A percentile compares a stretch with the other conserved stretches of the same genome.
Evolutionary conservation across 1,284 basidiomycete species (phyloP).

Genomic region (Austroboletus niveus): DNA sequence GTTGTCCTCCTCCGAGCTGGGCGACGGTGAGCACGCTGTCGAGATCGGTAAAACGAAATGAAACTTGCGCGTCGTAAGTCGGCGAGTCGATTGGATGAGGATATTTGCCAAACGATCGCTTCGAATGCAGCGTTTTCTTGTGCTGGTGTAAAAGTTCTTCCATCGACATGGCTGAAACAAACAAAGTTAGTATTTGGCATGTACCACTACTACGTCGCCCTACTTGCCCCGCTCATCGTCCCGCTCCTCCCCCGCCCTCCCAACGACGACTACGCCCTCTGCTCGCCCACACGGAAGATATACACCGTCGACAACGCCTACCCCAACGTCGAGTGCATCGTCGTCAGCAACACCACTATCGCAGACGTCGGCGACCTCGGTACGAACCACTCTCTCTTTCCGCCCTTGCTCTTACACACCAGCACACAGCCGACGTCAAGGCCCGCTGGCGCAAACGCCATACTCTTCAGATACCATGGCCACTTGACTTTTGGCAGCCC

Average conservation of each 20-base stretch:
- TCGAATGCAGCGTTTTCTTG: constrained; percentile 54
- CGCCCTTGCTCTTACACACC: constrained; percentile 3
- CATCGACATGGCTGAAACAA: constrained; percentile 14
- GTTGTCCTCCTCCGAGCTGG: constrained; percentile 77
- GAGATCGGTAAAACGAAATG: background rate
- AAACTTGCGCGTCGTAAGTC: constrained; percentile 66
- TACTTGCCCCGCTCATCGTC: constrained; percentile 10
- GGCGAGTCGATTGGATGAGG: constrained; percentile 59
- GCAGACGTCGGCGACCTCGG: constrained; percentile 56
- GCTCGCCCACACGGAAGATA: constrained; percentile 43
- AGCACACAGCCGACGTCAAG: constrained; percentile 20
- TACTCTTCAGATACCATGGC: constrained; percentile 24
- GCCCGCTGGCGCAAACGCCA: constrained; percentile 22
- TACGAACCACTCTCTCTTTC: constrained; percentile 24
- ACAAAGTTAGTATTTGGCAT: background rate
- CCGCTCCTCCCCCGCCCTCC: constrained; percentile 10
- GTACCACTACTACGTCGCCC: background rate
- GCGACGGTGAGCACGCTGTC: background rate
- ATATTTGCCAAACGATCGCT: constrained; percentile 66
- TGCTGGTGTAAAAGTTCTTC: constrained; percentile 35
- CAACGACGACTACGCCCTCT: constrained; percentile 41
- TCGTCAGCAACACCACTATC: constrained; percentile 57
- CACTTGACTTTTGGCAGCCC: constrained; percentile 13
- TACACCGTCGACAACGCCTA: constrained; percentile 52
- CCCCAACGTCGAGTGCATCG: constrained; percentile 63